Conservation (phyloP, 2,329 filamentous ascomycete genomes). For the Clonostachys rhizophaga region DNA sequence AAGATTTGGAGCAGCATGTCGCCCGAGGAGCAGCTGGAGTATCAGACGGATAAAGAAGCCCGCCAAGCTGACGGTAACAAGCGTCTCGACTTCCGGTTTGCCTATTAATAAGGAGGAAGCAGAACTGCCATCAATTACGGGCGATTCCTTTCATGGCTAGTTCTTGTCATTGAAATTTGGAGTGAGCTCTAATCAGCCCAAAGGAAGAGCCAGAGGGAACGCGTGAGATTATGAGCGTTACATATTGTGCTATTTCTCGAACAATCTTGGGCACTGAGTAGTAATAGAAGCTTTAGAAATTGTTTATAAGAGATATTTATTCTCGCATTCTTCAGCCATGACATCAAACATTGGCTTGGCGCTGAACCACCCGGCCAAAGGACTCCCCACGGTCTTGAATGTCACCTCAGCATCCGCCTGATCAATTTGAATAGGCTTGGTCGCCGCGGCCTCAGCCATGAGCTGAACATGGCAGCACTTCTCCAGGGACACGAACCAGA, state of each 20-base stretch:
- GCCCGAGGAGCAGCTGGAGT: conserved; percentile 33
- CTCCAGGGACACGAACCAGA: conserved; percentile 46
- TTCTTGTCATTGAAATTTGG: too few species aligned
- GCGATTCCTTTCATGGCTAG: too few species aligned
- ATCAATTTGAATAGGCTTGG: conserved; percentile 17
- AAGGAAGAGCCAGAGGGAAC: too few species aligned
- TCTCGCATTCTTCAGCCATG: conserved; percentile 1
- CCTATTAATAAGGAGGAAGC: conserved; percentile 21
- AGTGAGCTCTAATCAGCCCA: too few species aligned
- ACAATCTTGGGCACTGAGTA: too few species aligned
- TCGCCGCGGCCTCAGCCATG: conserved; percentile 17
- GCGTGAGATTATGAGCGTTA: too few species aligned
- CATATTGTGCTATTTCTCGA: too few species aligned
- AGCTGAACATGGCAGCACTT: conserved; percentile 24
- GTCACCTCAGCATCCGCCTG: conserved; percentile 49
- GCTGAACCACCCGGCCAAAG: conserved; percentile 63
- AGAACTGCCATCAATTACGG: too few species aligned
- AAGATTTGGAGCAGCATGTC: conserved; percentile 39
- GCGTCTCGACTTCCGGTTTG: conserved; percentile 46
- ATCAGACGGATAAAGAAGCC: conserved; percentile 36
- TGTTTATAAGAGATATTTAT: not conserved
- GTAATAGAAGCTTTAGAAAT: too few species aligned
- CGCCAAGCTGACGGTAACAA: conserved; percentile 43
- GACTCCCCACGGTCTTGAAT: conserved; percentile 58
- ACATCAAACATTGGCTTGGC: conserved; percentile 19